Percentiles rank a stretch among this genome's conserved stretches.
phyloP scores from a whole-genome alignment of 1,284 basidiomycete genomes.

The Anthracocystis walkeri region DNA sequence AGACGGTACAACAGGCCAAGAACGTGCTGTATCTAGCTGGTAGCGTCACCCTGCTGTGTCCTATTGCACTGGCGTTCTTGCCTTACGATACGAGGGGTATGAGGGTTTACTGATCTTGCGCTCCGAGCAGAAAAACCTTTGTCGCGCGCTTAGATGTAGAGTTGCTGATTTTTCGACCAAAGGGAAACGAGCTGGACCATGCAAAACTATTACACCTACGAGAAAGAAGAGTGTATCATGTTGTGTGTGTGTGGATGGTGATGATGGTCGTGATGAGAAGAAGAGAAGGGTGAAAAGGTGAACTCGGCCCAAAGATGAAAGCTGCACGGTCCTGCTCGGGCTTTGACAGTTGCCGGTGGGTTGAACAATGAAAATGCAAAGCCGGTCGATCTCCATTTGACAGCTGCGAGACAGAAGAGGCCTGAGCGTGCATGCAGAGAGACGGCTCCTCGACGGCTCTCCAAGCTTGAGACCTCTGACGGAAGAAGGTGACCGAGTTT shows the following conservation, averaged over 20 bases:
- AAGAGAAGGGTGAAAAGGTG: not conserved
- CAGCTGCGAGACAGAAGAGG: too few species aligned
- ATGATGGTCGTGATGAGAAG: not conserved
- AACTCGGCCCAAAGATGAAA: not conserved
- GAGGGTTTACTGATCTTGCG: conserved; percentile 34
- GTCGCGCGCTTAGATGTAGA: not conserved
- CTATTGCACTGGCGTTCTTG: conserved; percentile 52
- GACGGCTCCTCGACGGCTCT: too few species aligned
- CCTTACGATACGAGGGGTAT: conserved; percentile 59
- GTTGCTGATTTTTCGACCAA: too few species aligned
- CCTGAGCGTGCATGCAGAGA: too few species aligned
- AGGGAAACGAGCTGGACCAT: not conserved
- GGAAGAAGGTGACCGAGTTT: too few species aligned
- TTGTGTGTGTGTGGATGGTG: not conserved
- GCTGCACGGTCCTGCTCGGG: not conserved
- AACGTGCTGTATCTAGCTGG: conserved; percentile 59
- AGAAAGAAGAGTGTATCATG: not conserved
- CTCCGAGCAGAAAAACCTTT: not conserved
- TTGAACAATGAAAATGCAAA: too few species aligned
- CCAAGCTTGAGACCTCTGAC: too few species aligned
- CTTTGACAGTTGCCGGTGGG: too few species aligned
- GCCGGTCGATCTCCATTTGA: too few species aligned
- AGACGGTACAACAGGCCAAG: conserved; percentile 39
- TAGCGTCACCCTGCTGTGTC: conserved; percentile 53
- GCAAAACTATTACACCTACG: not conserved